Evolutionary conservation across 371 early-diverging fungal genomes (phyloP), one percentile per base, ranked within the genome.

Genomic region (Mucor indicus): DNA sequence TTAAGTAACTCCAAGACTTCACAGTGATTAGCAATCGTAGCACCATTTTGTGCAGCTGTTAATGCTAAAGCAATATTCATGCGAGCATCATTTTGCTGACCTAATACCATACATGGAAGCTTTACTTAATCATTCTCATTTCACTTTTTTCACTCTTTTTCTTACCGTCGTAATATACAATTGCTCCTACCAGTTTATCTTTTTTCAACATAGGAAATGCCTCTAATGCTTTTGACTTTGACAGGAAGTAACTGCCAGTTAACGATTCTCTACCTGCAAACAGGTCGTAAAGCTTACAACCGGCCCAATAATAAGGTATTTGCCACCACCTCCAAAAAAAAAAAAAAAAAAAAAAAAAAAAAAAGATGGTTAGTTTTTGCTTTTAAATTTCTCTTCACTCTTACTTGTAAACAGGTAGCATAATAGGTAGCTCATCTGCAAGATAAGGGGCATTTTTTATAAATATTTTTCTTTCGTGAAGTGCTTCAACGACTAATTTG

Each of bases 131-230:
- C n/a, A n/a, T n/a, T n/a, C n/a, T n/a, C n/a, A n/a, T n/a, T 38
- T 37, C 22, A 23, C 22, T 57, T 53, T 17, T 1, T 36, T 54
- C 48, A 42, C 37, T 37, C 39, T 33, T 11, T 1, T 4, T 19
- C 42, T 48, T 62, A 81, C 91, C 99, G 72, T 99, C 99, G 64
- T 93, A 96, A 71, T 98, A 99, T 20, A 98, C 93, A 60, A 99
- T 75, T 10, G 98, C 92, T 21, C 99, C 99, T 4, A 89, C 90
- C 21, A 99, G 72, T 23, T 81, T 79, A 42, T 96, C 92, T 40
- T 85, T 79, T 62, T 93, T 89, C 41, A 99, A 77, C 91, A 93
- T 94, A 3, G 98, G 98, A 73, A 98, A 98, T 20, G 85, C 87
- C 62, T 96, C 92, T 47, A 95, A 75, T 0, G 98, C 93, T 68